These are phyloP conservation scores for Sanghuangporus weigelae DNA, from an alignment of 1,284 basidiomycete species.

Conservation along the genomic window DNA sequence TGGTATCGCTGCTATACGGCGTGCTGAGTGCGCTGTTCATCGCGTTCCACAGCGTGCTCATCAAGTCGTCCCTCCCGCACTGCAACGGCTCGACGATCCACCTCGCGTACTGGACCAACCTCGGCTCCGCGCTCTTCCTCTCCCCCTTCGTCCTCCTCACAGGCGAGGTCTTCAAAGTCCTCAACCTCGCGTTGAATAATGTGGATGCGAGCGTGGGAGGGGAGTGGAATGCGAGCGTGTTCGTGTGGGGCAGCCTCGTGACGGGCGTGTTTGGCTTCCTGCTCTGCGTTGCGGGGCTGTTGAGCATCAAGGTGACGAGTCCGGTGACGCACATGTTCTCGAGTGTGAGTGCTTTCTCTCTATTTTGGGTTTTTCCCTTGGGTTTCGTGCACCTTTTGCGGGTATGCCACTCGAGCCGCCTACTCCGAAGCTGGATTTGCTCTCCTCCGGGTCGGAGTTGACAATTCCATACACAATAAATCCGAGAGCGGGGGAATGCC, in stretches of 20 bases:
- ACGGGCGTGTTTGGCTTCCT: slow-evolving; percentile 72
- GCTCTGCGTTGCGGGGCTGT: slow-evolving; percentile 61
- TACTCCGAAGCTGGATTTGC: too few species aligned
- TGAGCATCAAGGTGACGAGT: slow-evolving; percentile 70
- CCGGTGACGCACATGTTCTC: slow-evolving; percentile 76
- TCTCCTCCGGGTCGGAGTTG: not conserved
- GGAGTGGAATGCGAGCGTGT: slow-evolving; percentile 47
- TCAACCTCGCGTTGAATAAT: slow-evolving; percentile 25
- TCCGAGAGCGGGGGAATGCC: too few species aligned
- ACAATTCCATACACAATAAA: not conserved
- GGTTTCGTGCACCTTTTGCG: not conserved
- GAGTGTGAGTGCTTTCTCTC: slow-evolving; percentile 40
- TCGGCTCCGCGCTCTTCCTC: slow-evolving; percentile 57
- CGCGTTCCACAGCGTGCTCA: slow-evolving; percentile 67
- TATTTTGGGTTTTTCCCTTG: not conserved
- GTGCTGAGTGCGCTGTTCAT: slow-evolving; percentile 68
- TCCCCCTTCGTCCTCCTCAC: slow-evolving; percentile 54
- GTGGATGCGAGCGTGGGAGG: slow-evolving; percentile 18
- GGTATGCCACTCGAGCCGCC: too few species aligned
- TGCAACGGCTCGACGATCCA: slow-evolving; percentile 66
- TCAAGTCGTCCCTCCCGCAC: slow-evolving; percentile 61
- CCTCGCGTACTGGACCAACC: slow-evolving; percentile 73
- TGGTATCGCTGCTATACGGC: slow-evolving; percentile 59
- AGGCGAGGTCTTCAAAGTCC: slow-evolving; percentile 44
- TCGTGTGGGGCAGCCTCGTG: slow-evolving; percentile 56